Percentiles rank a stretch among this genome's conserved stretches.
Conservation (phyloP, 2,329 filamentous ascomycete species). For the Beauveria scarabaeidicola region DNA sequence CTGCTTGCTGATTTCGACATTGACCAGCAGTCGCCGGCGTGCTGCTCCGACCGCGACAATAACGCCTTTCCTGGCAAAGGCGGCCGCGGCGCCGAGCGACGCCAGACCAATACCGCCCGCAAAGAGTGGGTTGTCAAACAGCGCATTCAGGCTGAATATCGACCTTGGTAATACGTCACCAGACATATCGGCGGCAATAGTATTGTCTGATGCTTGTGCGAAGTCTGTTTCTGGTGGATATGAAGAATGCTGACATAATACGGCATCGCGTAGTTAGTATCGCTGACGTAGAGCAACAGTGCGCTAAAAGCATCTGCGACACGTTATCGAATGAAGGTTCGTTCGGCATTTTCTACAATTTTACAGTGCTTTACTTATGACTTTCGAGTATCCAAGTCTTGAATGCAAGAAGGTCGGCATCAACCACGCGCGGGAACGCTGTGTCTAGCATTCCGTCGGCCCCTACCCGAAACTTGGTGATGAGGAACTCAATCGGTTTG, state of each 20-base stretch:
- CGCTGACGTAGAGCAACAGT: background rate
- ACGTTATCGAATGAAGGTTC: background rate
- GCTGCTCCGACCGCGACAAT: conserved; percentile 65
- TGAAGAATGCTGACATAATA: background rate
- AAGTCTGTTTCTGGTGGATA: background rate
- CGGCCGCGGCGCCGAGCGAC: conserved; percentile 71
- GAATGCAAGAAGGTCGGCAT: too few relatives aligned
- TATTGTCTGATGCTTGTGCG: background rate
- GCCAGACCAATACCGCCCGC: conserved; percentile 82
- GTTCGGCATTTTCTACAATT: background rate
- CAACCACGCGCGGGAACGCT: too few relatives aligned
- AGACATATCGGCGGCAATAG: conserved; percentile 21
- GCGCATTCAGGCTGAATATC: conserved; percentile 43
- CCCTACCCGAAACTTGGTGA: too few relatives aligned
- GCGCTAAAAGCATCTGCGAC: background rate
- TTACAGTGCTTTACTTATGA: too few relatives aligned
- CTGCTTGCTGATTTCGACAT: conserved; percentile 90
- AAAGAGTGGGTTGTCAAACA: conserved; percentile 56
- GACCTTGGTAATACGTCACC: conserved; percentile 22
- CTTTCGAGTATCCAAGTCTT: too few relatives aligned
- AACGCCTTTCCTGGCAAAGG: conserved; percentile 70
- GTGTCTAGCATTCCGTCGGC: too few relatives aligned
- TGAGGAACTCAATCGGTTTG: too few relatives aligned
- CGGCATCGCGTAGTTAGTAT: too few relatives aligned
- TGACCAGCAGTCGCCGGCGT: conserved; percentile 79